phyloP scores from a whole-genome alignment of 805 yeast genomes.

The Ogataea philodendri region DNA sequence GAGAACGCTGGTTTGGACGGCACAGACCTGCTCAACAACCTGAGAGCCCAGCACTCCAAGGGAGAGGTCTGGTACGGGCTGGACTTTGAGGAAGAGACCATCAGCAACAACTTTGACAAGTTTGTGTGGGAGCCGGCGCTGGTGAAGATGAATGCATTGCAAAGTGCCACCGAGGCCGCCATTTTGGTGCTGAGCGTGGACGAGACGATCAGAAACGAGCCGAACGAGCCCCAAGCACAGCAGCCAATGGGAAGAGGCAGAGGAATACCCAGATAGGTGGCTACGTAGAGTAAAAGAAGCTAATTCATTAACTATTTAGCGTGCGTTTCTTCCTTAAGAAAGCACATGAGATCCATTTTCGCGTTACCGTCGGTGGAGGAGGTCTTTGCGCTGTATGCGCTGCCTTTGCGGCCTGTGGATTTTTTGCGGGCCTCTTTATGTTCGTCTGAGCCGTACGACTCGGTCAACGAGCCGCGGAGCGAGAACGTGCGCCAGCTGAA shows the following conservation, averaged over 20 bases:
- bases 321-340: slow-evolving; percentile 23
- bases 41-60: slow-evolving; percentile 91
- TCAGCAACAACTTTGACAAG: slow-evolving; percentile 78
- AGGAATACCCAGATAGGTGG: slow-evolving; percentile 51
- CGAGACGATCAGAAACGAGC: slow-evolving; percentile 82
- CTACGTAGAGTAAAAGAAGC: slow-evolving; percentile 1
- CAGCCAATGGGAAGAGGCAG: slow-evolving; percentile 37
- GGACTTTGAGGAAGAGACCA: slow-evolving; percentile 79
- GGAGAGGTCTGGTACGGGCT: slow-evolving; percentile 92
- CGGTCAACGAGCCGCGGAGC: slow-evolving; percentile 23
- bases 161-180: slow-evolving; percentile 96
- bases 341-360: slow-evolving; percentile 26
- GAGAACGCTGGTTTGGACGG: slow-evolving; percentile 99
- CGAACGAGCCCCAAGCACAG: slow-evolving; percentile 45
- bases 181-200: slow-evolving; percentile 90
- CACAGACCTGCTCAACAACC: slow-evolving; percentile 84
- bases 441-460: slow-evolving; percentile 11
- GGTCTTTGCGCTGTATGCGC: slow-evolving; percentile 21
- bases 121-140: slow-evolving; percentile 98
- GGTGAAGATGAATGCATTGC: slow-evolving; percentile 89
- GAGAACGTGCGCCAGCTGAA: slow-evolving; percentile 29
- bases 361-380: slow-evolving; percentile 16
- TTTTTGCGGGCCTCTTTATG: slow-evolving; percentile 10
- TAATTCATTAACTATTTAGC: slow-evolving; percentile 1
- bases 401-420: slow-evolving; percentile 19